Evolutionary conservation across 2,329 filamentous ascomycete genomes (phyloP).

Genomic region (Cladosporium sp.): DNA sequence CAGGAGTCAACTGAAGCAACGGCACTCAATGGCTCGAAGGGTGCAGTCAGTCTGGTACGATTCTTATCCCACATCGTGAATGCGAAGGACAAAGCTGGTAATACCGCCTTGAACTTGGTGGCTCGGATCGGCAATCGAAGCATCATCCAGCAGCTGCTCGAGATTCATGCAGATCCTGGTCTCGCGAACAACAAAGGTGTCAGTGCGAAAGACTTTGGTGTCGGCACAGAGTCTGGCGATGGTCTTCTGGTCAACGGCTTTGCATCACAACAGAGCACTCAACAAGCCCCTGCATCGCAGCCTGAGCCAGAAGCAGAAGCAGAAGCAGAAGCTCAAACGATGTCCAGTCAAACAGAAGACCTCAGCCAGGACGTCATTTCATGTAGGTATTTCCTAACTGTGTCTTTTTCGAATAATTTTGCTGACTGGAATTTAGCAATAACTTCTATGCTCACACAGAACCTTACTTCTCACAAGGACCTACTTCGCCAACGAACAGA

Average conservation of each 20-base stretch:
- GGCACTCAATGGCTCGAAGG: conserved; percentile 31
- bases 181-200: conserved; percentile 88
- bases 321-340: conserved; percentile 40
- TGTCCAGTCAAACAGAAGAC: conserved; percentile 56
- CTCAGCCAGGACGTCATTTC: conserved; percentile 75
- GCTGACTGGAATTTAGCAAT: conserved; percentile 59
- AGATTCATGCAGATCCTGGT: conserved; percentile 89
- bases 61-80: conserved; percentile 99
- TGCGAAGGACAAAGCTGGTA: conserved; percentile 85
- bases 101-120: conserved; percentile 91
- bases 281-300: conserved; percentile 20
- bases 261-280: conserved; percentile 22
- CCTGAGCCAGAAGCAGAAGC: conserved; percentile 28
- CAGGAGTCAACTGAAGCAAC: conserved; percentile 21
- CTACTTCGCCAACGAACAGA: conserved; percentile 82
- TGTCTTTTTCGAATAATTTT: conserved; percentile 13
- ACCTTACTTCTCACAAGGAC: conserved; percentile 71
- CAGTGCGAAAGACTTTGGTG: conserved; percentile 88
- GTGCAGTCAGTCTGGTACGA: conserved; percentile 77
- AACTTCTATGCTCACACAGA: conserved; percentile 73
- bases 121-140: conserved; percentile 88
- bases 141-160: conserved; percentile 93
- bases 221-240: conserved; percentile 63
- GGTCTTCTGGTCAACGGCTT: conserved; percentile 21
- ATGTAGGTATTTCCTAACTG: conserved; percentile 53